These are phyloP conservation scores for Ustilago shanxiensis DNA, from an alignment of 1,284 basidiomycete species.

Conservation along the genomic window DNA sequence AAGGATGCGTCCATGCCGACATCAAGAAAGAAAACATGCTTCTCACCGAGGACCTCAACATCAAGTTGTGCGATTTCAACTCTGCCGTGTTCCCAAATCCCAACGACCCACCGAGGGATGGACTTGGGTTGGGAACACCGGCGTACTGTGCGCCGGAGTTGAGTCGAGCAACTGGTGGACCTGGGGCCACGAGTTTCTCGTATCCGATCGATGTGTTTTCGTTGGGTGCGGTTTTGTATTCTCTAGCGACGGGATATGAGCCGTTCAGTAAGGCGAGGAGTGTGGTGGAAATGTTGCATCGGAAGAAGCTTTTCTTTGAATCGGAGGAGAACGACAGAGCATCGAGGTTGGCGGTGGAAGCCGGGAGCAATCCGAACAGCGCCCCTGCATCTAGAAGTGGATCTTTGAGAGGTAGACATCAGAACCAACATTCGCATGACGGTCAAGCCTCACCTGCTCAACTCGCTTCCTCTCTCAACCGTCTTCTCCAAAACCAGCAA, in stretches of 20 bases:
- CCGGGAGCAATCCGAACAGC: conserved; percentile 47
- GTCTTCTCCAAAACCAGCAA: neutral
- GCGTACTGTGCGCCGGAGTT: conserved; percentile 68
- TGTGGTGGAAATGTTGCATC: conserved; percentile 66
- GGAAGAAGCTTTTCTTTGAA: conserved; percentile 64
- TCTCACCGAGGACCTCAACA: conserved; percentile 54
- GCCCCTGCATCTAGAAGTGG: conserved; percentile 40
- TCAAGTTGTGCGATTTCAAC: conserved; percentile 69
- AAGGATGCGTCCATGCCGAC: conserved; percentile 66
- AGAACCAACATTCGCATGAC: conserved; percentile 14
- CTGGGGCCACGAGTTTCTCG: conserved; percentile 47
- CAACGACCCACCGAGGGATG: conserved; percentile 57
- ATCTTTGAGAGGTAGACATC: conserved; percentile 45
- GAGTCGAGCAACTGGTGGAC: conserved; percentile 48
- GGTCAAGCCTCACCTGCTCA: conserved; percentile 20
- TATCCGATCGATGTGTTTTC: conserved; percentile 66
- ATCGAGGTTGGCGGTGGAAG: conserved; percentile 48
- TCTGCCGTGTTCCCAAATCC: conserved; percentile 67
- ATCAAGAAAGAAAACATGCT: conserved; percentile 69
- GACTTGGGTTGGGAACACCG: conserved; percentile 65
- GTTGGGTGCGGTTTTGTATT: conserved; percentile 66
- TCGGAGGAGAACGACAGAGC: conserved; percentile 66
- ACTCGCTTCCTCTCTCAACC: conserved; percentile 22
- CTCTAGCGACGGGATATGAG: conserved; percentile 63
- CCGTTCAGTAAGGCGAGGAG: conserved; percentile 60